A percentile compares a stretch with the other conserved stretches of the same genome.
These are phyloP conservation scores for Pezicula neosporulosa DNA, from an alignment of 2,329 filamentous ascomycete genomes.

Conservation along the genomic window DNA sequence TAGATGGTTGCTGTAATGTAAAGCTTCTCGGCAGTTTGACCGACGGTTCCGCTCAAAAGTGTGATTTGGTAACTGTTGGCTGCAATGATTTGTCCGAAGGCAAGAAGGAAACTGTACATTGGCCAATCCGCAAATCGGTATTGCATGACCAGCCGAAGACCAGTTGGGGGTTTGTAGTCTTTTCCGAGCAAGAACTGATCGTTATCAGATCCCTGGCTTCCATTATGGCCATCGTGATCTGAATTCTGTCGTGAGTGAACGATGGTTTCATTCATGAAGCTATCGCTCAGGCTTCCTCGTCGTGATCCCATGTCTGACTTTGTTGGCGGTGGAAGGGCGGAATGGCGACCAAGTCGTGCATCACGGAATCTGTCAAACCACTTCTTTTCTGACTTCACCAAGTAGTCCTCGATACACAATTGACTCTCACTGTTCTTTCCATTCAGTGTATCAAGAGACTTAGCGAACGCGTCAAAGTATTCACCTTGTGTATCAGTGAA, in stretches of 20 bases:
- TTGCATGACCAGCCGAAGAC: conserved; percentile 51
- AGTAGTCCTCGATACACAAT: conserved; percentile 62
- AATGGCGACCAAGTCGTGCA: conserved; percentile 46
- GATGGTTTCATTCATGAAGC: conserved; percentile 2
- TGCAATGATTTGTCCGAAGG: conserved; percentile 57
- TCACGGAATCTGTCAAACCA: conserved; percentile 60
- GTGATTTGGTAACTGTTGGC: conserved; percentile 67
- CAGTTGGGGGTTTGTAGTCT: conserved; percentile 50
- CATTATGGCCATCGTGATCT: not conserved
- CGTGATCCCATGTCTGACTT: not conserved
- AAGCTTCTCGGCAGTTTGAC: conserved; percentile 53
- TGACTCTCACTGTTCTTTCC: conserved; percentile 54
- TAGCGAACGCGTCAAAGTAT: conserved; percentile 56
- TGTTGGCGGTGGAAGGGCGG: not conserved
- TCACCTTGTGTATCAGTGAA: conserved; percentile 63
- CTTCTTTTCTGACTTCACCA: conserved; percentile 62
- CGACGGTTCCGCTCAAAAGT: conserved; percentile 59
- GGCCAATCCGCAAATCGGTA: conserved; percentile 60
- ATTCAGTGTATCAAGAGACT: conserved; percentile 48
- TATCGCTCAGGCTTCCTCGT: not conserved
- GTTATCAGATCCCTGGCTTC: not conserved
- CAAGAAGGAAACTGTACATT: conserved; percentile 57
- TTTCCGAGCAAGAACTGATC: conserved; percentile 52
- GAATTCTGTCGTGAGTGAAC: conserved; percentile 2
- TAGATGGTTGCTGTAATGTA: conserved; percentile 60